Base-by-base conservation (phyloP, 805 yeast genomes). In the Pichia nanzhaoensis region DNA sequence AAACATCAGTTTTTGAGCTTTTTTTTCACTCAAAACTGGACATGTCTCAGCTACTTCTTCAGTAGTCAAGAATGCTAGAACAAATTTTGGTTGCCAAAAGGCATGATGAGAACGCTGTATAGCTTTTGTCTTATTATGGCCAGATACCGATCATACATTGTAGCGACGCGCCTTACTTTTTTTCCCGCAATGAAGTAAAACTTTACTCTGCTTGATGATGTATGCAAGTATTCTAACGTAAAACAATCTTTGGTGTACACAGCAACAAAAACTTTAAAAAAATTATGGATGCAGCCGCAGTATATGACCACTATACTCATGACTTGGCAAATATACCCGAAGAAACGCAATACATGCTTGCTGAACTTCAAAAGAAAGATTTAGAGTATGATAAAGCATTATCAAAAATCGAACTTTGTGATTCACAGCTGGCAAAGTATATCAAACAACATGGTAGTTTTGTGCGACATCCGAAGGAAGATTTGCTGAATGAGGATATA, bases 241-340 rank as follows among this genome's bases (percentile, higher is more conserved):
- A n/a, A n/a, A n/a, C n/a, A n/a, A n/a, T n/a, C n/a, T n/a, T n/a
- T n/a, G n/a, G n/a, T n/a, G n/a, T n/a, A n/a, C n/a, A n/a, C n/a
- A n/a, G n/a, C n/a, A n/a, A n/a, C n/a, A n/a, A n/a, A n/a, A n/a
- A n/a, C n/a, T n/a, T n/a, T n/a, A n/a, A n/a, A n/a, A n/a, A n/a
- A n/a, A 18, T 41, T 13, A 87, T 87, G 95, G 98, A 90, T 65
- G 90, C 97, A 3, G 89, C 96, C n/a, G 77, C 93, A 1, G 75
- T 81, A 7, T 62, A 84, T 33, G 91, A 84, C 52, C 85, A 82
- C 54, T 80, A 82, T 47, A 76, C 82, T 4, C 68, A 66, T 44
- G 68, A 65, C 45, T 46, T 91, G 36, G 79, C 91, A 10, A 91
- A 90, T 55, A 72, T 93, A 37, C 96, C 96, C 20, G 80, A 87